A percentile compares a stretch with the other conserved stretches of the same genome.
Conservation (phyloP, 1,284 basidiomycete species). For the Heliocybe sulcata region DNA sequence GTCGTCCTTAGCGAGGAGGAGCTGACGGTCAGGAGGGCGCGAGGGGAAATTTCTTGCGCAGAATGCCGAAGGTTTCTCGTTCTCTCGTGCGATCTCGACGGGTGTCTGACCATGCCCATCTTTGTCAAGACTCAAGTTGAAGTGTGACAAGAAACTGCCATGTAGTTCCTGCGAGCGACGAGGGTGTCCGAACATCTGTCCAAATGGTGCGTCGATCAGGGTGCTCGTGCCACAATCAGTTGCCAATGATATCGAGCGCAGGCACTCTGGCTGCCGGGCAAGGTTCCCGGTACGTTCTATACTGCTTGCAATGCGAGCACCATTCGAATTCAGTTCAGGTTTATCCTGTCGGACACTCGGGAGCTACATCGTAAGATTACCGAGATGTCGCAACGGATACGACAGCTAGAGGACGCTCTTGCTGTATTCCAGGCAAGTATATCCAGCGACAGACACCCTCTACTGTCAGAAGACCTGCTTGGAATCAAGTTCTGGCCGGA, state of each 20-base stretch:
- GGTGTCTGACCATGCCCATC: background rate
- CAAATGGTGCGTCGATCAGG: constrained; percentile 43
- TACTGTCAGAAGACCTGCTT: constrained; percentile 46
- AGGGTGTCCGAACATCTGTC: constrained; percentile 64
- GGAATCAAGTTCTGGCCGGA: constrained; percentile 20
- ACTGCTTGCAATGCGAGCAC: background rate
- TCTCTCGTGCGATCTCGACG: constrained; percentile 24
- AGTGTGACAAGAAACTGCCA: constrained; percentile 72
- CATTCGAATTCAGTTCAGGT: constrained; percentile 24
- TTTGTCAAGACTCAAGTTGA: constrained; percentile 53
- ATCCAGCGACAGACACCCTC: constrained; percentile 51
- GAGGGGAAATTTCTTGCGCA: constrained; percentile 51
- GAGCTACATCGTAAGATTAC: constrained; percentile 55
- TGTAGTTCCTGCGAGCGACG: constrained; percentile 62
- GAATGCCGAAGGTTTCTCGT: constrained; percentile 44
- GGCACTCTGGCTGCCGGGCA: constrained; percentile 57
- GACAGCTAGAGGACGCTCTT: constrained; percentile 59
- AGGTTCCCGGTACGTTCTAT: constrained; percentile 41
- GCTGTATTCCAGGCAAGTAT: constrained; percentile 38
- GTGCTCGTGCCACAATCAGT: background rate
- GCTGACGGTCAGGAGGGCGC: constrained; percentile 18
- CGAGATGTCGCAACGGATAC: constrained; percentile 49
- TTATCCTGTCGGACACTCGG: constrained; percentile 61
- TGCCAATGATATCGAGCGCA: constrained; percentile 12
- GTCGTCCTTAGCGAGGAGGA: constrained; percentile 7